Evolutionary conservation across 1,139 yeast genomes (phyloP).

Genomic region (Saccharomyces hybrid): DNA sequence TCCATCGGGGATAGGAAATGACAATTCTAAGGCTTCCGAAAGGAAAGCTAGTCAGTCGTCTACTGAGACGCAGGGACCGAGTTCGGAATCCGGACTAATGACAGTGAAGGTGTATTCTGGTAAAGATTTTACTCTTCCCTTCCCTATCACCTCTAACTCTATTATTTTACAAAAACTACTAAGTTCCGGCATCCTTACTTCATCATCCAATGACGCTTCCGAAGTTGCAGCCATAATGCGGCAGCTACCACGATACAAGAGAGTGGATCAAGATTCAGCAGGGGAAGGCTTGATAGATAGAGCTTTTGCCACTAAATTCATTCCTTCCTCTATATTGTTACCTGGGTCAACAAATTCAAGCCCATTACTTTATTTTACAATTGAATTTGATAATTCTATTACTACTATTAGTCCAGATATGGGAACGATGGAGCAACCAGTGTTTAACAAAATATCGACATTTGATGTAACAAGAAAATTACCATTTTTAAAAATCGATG

Average conservation of each 20-base stretch:
- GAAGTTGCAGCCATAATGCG: constrained; percentile 21
- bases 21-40: neutral
- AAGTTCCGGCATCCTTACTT: constrained; percentile 19
- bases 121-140: constrained; percentile 27
- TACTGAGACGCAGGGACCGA: neutral
- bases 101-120: constrained; percentile 30
- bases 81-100: constrained; percentile 23
- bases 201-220: constrained; percentile 6
- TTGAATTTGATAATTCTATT: constrained; percentile 74
- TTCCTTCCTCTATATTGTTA: constrained; percentile 61
- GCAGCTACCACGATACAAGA: constrained; percentile 16
- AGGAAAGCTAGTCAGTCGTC: neutral
- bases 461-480: constrained; percentile 73
- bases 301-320: constrained; percentile 33
- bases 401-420: constrained; percentile 69
- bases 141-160: constrained; percentile 27
- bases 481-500: constrained; percentile 53
- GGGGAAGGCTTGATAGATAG: constrained; percentile 22
- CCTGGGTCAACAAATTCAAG: constrained; percentile 44
- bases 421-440: constrained; percentile 56
- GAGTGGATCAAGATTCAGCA: constrained; percentile 18
- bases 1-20: neutral
- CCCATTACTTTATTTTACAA: constrained; percentile 56
- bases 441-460: constrained; percentile 80
- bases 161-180: constrained; percentile 23